Base-by-base conservation (phyloP, 1,284 basidiomycete genomes). In the Farysia itapuensis region DNA sequence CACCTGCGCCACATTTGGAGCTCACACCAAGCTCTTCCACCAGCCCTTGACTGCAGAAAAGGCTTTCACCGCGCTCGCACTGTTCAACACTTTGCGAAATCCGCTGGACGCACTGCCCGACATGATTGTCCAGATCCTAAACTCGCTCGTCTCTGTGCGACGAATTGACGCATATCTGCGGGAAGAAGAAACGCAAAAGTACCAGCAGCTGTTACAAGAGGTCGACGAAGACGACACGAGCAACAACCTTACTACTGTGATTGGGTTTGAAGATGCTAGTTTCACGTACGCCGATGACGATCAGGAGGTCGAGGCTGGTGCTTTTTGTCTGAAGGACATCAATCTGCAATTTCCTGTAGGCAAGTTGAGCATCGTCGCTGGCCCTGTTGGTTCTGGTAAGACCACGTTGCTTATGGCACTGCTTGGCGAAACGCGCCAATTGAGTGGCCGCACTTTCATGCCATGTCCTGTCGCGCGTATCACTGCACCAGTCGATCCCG, bases 1-100 rank as follows among this genome's bases (percentile, higher is more conserved):
- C 13, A 88, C 88, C 82, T 69, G 84, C 26, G 80, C 81, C 15
- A 86, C 86, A 0, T 89, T 84, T 70, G 81, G 81, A 6, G 82
- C 83, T 25, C 86, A 83, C 65, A 82, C 81, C 12, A 52, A 79
- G 3, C 67, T 82, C 8, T 77, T 81, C 70, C 78, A 80, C 56
- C 61, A 77, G 51, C 70, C 78, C 21, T 71, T 83, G 8, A 80
- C 79, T 1, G 81, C 79, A 15, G 74, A 79, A 35, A 77, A 74
- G n/a, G 79, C 79, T 9, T 80, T 80, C 56, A 80, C 82, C 5
- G 80, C 82, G 1, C 72, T 83, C n/a, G 78, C 81, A 1, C 75
- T 83, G 22, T 82, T 83, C 77, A 71, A 72, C 41, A 61, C 67
- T 21, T 52, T 75, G 2, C 61, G 71, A 15, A 56, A 60, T 16